A percentile compares a stretch with the other conserved stretches of the same genome.
These are phyloP conservation scores for Wickerhamomyces bovis DNA, from an alignment of 805 yeast species.

Conservation along the genomic window DNA sequence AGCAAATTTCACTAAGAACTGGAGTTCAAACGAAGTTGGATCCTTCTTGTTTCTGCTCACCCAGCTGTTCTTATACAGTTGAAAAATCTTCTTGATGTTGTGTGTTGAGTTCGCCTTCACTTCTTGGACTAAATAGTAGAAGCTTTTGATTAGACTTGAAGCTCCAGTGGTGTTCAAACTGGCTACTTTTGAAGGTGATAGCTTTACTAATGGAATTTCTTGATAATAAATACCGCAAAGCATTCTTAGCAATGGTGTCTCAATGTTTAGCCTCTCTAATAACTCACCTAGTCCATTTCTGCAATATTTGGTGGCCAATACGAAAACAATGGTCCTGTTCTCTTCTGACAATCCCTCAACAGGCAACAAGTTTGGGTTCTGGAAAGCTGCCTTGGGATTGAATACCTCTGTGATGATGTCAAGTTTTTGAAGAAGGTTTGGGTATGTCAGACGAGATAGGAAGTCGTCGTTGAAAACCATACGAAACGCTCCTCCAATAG, in stretches of 20 bases:
- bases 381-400: slow-evolving; percentile 5
- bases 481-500: background rate
- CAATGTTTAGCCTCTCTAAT: slow-evolving; percentile 7
- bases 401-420: slow-evolving; percentile 11
- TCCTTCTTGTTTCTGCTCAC: slow-evolving; percentile 13
- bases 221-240: slow-evolving; percentile 15
- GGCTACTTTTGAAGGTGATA: background rate
- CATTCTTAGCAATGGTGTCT: slow-evolving; percentile 20
- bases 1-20: slow-evolving; percentile 13
- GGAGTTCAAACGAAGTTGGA: slow-evolving; percentile 12
- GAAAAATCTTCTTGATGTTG: slow-evolving; percentile 27
- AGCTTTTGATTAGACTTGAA: slow-evolving; percentile 27
- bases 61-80: slow-evolving; percentile 29
- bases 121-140: slow-evolving; percentile 29
- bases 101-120: slow-evolving; percentile 25
- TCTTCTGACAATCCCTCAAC: slow-evolving; percentile 11
- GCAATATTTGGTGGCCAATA: slow-evolving; percentile 11
- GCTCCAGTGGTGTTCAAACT: slow-evolving; percentile 10
- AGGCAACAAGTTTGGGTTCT: slow-evolving; percentile 3
- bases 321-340: slow-evolving; percentile 16
- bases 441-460: slow-evolving; percentile 5
- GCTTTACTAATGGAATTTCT: slow-evolving; percentile 14
- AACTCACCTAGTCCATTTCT: slow-evolving; percentile 6
- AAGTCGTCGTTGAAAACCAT: slow-evolving; percentile 11
- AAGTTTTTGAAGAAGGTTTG: slow-evolving; percentile 12